Evolutionary conservation across 768 basidiomycete genomes (phyloP), one percentile per base, ranked within the genome.

Genomic region (Dioszegia hungarica): DNA sequence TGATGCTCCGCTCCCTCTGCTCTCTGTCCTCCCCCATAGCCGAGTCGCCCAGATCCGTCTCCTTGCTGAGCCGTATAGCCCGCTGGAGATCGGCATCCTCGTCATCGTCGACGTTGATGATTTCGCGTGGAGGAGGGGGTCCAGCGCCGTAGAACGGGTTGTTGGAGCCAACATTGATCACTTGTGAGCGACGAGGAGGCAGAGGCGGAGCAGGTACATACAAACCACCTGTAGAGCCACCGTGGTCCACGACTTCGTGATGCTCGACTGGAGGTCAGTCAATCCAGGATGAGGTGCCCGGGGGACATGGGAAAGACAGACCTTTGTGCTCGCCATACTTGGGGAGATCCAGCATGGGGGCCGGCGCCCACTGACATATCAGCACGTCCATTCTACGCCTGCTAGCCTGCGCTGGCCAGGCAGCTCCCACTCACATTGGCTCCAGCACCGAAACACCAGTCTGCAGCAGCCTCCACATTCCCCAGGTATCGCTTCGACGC

Each of bases 381-480:
- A 59, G 50, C 50, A n/a, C n/a, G n/a, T 44, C 28, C 1, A 14
- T 20, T 10, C 24, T 15, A 28, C n/a, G n/a, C n/a, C n/a, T n/a
- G n/a, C n/a, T n/a, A n/a, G n/a, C n/a, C n/a, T n/a, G n/a, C n/a
- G n/a, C n/a, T n/a, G n/a, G n/a, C n/a, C n/a, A n/a, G n/a, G n/a
- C n/a, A n/a, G n/a, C n/a, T n/a, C n/a, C n/a, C n/a, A 51, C 57
- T 37, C 24, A 52, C 57, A 14, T 44, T 36, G 3, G 17, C 2
- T 1, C 66, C 69, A 24, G 56, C 61, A 22, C 69, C 64, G 40
- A 68, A 71, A 43, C 66, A 67, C 69, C 69, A 71, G 41, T 71
- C 62, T 34, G 63, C 62, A 27, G 69, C 69, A 15, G 69, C 60
- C 28, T 63, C 66, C 0, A 62, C 55, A 12, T 36, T 61, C 5